Conservation (phyloP, 1,284 basidiomycete genomes). For the Blastosporella zonata region DNA sequence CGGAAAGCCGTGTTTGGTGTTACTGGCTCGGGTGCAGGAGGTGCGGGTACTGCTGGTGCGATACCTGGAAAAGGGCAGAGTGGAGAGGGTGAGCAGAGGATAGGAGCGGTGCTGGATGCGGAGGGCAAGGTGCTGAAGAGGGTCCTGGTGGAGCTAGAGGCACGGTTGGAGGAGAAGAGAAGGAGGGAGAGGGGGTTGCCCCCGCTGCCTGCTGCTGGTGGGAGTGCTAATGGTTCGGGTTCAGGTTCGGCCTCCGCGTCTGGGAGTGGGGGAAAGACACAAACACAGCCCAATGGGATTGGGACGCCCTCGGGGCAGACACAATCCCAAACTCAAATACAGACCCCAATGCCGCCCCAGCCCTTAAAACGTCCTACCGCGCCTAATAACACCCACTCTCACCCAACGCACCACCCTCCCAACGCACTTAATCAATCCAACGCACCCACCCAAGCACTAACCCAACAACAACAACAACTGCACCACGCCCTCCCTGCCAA, state of each 20-base stretch:
- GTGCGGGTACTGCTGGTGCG: slow-evolving; percentile 25
- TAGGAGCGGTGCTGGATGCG: slow-evolving; percentile 61
- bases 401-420: background rate
- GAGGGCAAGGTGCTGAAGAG: slow-evolving; percentile 57
- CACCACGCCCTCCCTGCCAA: slow-evolving; percentile 15
- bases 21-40: slow-evolving; percentile 19
- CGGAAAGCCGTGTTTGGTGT: slow-evolving; percentile 33
- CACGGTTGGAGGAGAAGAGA: slow-evolving; percentile 41
- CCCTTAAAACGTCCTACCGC: background rate
- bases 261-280: background rate
- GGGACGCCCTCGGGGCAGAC: no score
- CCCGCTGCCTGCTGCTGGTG: background rate
- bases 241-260: background rate
- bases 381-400: background rate
- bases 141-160: slow-evolving; percentile 45
- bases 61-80: background rate
- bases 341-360: background rate
- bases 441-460: background rate
- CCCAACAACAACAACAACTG: background rate
- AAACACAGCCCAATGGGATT: background rate
- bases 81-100: slow-evolving; percentile 37
- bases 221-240: background rate
- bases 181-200: slow-evolving; percentile 27
- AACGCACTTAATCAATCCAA: background rate
- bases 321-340: no score